Percentiles rank a stretch among this genome's conserved stretches.
Evolutionary conservation across 108 stramenopile species (phyloP).

Genomic region (Fistulifera pelliculosa): DNA sequence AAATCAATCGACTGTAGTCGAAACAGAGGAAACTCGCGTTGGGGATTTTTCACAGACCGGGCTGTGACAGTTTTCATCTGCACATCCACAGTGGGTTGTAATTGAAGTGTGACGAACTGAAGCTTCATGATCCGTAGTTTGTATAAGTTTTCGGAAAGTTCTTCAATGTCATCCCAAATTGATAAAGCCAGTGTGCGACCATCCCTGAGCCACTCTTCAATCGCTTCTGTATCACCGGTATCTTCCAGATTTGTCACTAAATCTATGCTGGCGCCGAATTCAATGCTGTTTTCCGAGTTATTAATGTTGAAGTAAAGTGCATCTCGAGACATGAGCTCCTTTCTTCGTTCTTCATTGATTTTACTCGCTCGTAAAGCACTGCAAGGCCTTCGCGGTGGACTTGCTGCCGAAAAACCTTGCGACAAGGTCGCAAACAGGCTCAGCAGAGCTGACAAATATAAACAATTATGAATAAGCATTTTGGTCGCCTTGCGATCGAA

Average conservation of each 20-base stretch:
- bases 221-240: conserved; percentile 14
- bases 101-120: conserved; percentile 71
- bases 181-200: conserved; percentile 47
- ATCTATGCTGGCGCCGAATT: conserved; percentile 62
- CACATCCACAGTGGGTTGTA: conserved; percentile 62
- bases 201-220: conserved; percentile 55
- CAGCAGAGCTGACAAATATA: too few species aligned
- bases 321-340: conserved; percentile 40
- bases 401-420: too few species aligned
- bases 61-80: conserved; percentile 49
- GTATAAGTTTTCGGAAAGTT: conserved; percentile 41
- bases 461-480: too few species aligned
- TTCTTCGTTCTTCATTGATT: conserved; percentile 17
- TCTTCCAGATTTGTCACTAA: conserved; percentile 42
- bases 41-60: conserved; percentile 3
- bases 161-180: conserved; percentile 64
- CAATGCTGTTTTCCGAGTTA: conserved; percentile 37
- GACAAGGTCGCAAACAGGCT: too few species aligned
- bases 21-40: conserved; percentile 29
- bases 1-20: conserved; percentile 58
- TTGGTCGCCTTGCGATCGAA: too few species aligned
- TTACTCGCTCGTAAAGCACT: too few species aligned
- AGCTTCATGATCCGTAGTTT: conserved; percentile 65
- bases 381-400: too few species aligned
- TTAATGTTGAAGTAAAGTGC: conserved; percentile 69